phyloP scores from a whole-genome alignment of 768 basidiomycete genomes.

The Rhizopogon salebrosus region DNA sequence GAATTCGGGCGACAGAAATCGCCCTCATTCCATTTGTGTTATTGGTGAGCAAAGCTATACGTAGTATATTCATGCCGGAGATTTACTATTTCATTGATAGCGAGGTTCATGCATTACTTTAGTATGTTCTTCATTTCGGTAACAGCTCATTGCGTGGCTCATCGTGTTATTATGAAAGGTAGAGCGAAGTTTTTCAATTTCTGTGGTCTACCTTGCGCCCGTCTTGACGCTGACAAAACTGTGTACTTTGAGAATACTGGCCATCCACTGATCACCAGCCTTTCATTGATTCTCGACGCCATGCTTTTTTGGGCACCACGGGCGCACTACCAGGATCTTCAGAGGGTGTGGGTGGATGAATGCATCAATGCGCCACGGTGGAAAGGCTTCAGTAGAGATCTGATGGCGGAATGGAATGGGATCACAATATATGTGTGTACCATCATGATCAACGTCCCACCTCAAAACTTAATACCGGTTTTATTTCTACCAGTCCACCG shows the following conservation, averaged over 20 bases:
- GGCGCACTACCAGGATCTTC: slow-evolving; percentile 28
- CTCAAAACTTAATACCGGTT: not conserved
- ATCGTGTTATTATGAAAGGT: slow-evolving; percentile 7
- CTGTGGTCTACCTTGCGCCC: slow-evolving; percentile 41
- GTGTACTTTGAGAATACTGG: slow-evolving; percentile 18
- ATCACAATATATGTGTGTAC: slow-evolving; percentile 10
- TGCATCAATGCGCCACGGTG: slow-evolving; percentile 9
- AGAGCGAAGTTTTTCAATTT: slow-evolving; percentile 39
- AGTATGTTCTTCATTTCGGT: slow-evolving; percentile 21
- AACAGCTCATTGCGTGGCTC: not conserved
- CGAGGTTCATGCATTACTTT: slow-evolving; percentile 39
- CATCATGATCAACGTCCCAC: not conserved
- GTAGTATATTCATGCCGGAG: not conserved
- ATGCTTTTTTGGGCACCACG: slow-evolving; percentile 1
- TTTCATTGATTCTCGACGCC: slow-evolving; percentile 1
- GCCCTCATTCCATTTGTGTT: not conserved
- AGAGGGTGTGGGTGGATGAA: slow-evolving; percentile 4
- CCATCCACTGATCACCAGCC: not conserved
- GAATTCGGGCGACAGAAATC: not conserved
- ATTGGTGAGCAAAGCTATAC: not conserved
- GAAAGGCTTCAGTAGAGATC: slow-evolving; percentile 15
- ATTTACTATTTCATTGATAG: slow-evolving; percentile 17
- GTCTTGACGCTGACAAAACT: slow-evolving; percentile 39
- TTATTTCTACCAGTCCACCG: slow-evolving; percentile 21
- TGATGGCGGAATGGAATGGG: slow-evolving; percentile 10